Evolutionary conservation across 2,329 filamentous ascomycete species (phyloP).

Genomic region (Aspergillus sp.): DNA sequence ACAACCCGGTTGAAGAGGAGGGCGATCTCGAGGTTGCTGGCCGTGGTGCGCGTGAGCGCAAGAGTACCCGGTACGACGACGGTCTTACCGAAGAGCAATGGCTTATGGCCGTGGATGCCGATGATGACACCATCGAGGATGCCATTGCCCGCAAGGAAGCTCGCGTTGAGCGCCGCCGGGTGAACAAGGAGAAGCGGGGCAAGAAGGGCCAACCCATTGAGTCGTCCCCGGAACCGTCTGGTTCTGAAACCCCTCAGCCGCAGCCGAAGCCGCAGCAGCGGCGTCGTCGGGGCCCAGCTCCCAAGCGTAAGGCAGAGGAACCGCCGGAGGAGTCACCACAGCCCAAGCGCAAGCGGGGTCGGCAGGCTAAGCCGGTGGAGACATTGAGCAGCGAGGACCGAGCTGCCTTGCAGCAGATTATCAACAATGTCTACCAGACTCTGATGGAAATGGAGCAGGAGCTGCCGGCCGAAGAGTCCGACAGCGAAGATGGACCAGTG

Average conservation of each 20-base stretch:
- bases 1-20: slow-evolving; percentile 71
- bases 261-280: slow-evolving; percentile 42
- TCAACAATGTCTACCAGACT: slow-evolving; percentile 68
- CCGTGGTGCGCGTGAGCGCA: slow-evolving; percentile 89
- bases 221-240: slow-evolving; percentile 72
- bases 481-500: slow-evolving; percentile 45
- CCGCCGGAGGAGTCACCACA: slow-evolving; percentile 69
- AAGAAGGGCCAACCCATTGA: slow-evolving; percentile 37
- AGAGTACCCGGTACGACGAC: slow-evolving; percentile 90
- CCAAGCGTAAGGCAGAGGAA: slow-evolving; percentile 82
- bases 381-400: slow-evolving; percentile 63
- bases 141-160: slow-evolving; percentile 86
- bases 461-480: slow-evolving; percentile 44
- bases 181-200: slow-evolving; percentile 61
- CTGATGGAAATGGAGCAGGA: slow-evolving; percentile 80
- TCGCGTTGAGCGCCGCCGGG: slow-evolving; percentile 68
- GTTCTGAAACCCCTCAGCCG: slow-evolving; percentile 67
- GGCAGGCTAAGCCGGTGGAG: slow-evolving; percentile 61
- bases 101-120: slow-evolving; percentile 94
- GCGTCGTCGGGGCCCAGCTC: slow-evolving; percentile 68
- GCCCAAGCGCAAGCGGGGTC: slow-evolving; percentile 66
- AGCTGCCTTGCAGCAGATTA: slow-evolving; percentile 66
- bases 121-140: slow-evolving; percentile 88
- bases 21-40: slow-evolving; percentile 65
- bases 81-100: slow-evolving; percentile 98